Conservation (phyloP, 257 asterid species). For the Capsicum pubescens region DNA sequence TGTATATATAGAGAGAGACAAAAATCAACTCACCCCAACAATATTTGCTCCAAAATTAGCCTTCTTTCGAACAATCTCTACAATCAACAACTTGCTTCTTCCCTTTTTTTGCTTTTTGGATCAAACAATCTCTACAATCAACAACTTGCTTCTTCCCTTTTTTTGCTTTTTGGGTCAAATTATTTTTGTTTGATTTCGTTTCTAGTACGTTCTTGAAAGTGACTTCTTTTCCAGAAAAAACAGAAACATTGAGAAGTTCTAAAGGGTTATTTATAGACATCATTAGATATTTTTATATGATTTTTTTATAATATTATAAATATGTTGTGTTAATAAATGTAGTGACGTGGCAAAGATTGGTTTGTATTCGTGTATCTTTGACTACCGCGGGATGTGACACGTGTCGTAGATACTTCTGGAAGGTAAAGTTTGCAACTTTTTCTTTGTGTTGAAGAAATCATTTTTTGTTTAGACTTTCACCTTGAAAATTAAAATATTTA, state of each 20-base stretch:
- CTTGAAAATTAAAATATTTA: neutral
- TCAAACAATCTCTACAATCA: too few relatives aligned
- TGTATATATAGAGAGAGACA: neutral
- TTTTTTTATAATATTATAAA: neutral
- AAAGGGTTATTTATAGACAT: constrained; percentile 37
- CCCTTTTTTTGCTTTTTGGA: too few relatives aligned
- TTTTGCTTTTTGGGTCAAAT: too few relatives aligned
- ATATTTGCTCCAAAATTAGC: too few relatives aligned
- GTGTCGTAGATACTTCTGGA: constrained; percentile 27
- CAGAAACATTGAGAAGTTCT: fast-evolving
- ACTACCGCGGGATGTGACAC: constrained; percentile 20
- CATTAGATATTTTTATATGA: constrained; percentile 26
- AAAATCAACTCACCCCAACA: constrained; percentile 36
- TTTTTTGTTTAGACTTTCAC: neutral
- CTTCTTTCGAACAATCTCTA: too few relatives aligned
- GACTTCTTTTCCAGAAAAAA: neutral
- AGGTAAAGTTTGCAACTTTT: neutral
- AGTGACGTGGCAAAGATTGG: constrained; percentile 36
- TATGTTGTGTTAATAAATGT: neutral
- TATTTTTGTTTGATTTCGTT: too few relatives aligned
- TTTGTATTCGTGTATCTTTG: constrained; percentile 18
- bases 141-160: too few relatives aligned
- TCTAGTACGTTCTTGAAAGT: neutral
- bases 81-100: too few relatives aligned
- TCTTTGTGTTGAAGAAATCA: constrained; percentile 29